Conservation (phyloP, 108 stramenopile species). For the Schizochytrium sp. region DNA sequence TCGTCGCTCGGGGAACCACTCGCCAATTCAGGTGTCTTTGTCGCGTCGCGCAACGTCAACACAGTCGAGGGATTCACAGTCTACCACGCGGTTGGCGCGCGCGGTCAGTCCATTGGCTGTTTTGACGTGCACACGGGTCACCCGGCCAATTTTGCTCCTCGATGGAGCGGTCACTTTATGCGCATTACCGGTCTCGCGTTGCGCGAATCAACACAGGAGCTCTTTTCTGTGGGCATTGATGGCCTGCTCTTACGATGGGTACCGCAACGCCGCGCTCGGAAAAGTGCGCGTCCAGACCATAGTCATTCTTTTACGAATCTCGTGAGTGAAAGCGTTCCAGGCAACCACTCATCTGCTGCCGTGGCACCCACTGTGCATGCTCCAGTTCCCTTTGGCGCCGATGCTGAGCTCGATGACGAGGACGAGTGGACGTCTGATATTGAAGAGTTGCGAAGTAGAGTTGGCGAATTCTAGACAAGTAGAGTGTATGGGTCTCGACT, state of each 20-base stretch:
- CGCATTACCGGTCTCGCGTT: neutral
- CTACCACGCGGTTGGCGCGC: neutral
- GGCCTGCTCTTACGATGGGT: neutral
- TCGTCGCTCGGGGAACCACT: neutral
- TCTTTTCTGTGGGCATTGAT: neutral
- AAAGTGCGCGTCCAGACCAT: too few relatives aligned
- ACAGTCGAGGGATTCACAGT: neutral
- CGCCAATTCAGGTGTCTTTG: neutral
- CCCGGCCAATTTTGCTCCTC: neutral
- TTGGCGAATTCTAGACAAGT: neutral
- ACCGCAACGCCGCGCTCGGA: neutral
- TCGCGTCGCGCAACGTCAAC: neutral
- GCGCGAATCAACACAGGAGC: neutral
- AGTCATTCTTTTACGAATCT: too few relatives aligned
- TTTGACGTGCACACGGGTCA: neutral
- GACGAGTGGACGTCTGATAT: neutral
- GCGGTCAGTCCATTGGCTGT: neutral
- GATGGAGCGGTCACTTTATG: neutral
- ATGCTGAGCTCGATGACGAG: neutral
- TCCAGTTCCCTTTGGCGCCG: neutral
- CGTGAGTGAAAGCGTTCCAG: too few relatives aligned
- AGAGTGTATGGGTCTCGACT: too few relatives aligned
- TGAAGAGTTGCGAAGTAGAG: neutral
- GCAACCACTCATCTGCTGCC: too few relatives aligned
- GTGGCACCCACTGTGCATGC: too few relatives aligned